phyloP scores from a whole-genome alignment of 306 rosid species.

The Malus sieversii region DNA sequence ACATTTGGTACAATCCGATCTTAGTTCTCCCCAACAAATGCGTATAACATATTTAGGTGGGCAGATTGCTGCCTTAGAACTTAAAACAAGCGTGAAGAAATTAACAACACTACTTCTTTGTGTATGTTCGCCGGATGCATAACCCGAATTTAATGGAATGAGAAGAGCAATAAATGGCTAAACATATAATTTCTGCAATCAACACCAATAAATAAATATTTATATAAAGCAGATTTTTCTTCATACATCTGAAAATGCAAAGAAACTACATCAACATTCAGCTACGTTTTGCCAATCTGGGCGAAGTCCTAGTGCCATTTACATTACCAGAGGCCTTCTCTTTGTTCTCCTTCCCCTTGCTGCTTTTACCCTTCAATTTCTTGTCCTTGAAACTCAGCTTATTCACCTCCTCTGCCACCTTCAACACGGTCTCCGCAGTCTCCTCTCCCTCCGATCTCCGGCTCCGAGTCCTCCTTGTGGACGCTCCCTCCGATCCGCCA shows the following conservation, averaged over 20 bases:
- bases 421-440: conserved; percentile 21
- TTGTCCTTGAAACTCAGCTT: conserved; percentile 18
- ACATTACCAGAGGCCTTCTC: conserved; percentile 13
- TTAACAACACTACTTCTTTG: no score
- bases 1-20: no score
- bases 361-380: conserved; percentile 8
- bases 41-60: no score
- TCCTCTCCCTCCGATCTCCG: conserved; percentile 19
- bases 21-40: no score
- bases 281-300: conserved; percentile 43
- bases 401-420: conserved; percentile 24
- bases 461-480: conserved; percentile 15
- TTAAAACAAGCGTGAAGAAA: no score
- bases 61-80: no score
- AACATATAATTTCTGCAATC: neutral
- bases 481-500: conserved; percentile 1
- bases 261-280: neutral
- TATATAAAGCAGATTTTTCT: neutral
- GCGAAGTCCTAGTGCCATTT: conserved; percentile 38
- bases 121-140: no score
- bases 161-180: neutral
- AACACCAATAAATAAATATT: neutral
- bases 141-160: no score
- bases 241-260: no score
- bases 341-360: neutral